Conservation (phyloP, 1,284 basidiomycete genomes). For the Blastosporella zonata region DNA sequence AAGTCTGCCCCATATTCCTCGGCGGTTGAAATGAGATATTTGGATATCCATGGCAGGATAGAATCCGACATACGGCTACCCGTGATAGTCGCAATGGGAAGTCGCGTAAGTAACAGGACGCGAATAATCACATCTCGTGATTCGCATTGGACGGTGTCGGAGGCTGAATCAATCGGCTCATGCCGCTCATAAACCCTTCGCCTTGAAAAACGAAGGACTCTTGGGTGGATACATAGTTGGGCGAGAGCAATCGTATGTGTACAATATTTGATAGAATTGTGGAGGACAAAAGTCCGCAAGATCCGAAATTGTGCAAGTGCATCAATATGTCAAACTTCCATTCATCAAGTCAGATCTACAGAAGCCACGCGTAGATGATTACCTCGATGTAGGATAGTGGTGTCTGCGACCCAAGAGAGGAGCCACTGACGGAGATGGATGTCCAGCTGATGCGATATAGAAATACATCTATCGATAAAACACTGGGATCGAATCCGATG, state of each 20-base stretch:
- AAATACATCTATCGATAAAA: constrained; percentile 5
- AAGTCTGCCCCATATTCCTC: constrained; percentile 47
- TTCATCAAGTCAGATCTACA: constrained; percentile 3
- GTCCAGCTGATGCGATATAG: constrained; percentile 9
- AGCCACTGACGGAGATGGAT: not conserved
- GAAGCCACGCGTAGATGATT: constrained; percentile 8
- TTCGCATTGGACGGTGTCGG: constrained; percentile 3
- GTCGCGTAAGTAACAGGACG: constrained; percentile 2
- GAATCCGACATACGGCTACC: constrained; percentile 35
- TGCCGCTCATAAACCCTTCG: not conserved
- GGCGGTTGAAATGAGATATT: constrained; percentile 46
- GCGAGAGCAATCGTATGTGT: too few species aligned
- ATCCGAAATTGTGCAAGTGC: not conserved
- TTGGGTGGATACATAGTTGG: too few species aligned
- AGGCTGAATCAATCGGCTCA: constrained; percentile 2
- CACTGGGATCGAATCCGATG: constrained; percentile 4
- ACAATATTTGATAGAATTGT: too few species aligned
- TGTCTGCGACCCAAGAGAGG: not conserved
- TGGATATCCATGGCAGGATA: constrained; percentile 50
- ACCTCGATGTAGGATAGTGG: constrained; percentile 3
- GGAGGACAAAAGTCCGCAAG: not conserved
- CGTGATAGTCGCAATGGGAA: not conserved
- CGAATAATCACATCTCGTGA: constrained; percentile 18
- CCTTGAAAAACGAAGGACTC: too few species aligned
- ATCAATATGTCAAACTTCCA: constrained; percentile 2